Conservation (phyloP, 352 stramenopile species). For the Pythium angustatum region DNA sequence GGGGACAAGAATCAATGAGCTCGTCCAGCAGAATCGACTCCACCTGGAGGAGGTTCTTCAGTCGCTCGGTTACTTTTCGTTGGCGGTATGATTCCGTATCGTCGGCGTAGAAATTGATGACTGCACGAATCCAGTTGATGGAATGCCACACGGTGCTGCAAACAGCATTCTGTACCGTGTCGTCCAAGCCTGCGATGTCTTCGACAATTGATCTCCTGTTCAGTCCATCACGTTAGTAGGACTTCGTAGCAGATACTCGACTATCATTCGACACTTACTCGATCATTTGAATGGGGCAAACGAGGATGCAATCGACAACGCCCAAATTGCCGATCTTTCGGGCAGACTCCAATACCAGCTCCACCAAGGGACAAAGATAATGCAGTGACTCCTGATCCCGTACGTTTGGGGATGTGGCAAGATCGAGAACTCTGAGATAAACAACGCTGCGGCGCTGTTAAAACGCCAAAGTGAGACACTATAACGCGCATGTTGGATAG, state of each 20-base stretch:
- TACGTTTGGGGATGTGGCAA: constrained; percentile 41
- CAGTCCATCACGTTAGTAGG: not conserved
- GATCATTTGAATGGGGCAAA: constrained; percentile 60
- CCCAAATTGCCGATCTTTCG: constrained; percentile 31
- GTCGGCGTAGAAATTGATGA: constrained; percentile 55
- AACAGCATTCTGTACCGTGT: constrained; percentile 39
- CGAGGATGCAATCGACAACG: constrained; percentile 49
- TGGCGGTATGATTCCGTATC: constrained; percentile 37
- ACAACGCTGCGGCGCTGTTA: too few relatives aligned
- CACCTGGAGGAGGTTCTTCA: constrained; percentile 44
- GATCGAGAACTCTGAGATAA: constrained; percentile 52
- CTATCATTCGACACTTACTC: constrained; percentile 38
- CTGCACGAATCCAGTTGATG: constrained; percentile 63
- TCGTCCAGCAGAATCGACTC: constrained; percentile 47
- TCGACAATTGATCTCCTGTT: constrained; percentile 43
- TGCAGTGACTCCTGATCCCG: constrained; percentile 47
- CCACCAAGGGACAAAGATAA: constrained; percentile 42
- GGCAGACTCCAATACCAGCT: constrained; percentile 45
- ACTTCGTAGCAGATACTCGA: not conserved
- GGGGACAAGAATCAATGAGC: constrained; percentile 27
- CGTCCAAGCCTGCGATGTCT: constrained; percentile 43
- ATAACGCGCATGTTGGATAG: too few relatives aligned
- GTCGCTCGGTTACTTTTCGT: constrained; percentile 40
- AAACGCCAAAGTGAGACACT: too few relatives aligned
- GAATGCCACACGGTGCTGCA: constrained; percentile 54